Percentiles rank a stretch among this genome's conserved stretches.
Evolutionary conservation across 2,329 filamentous ascomycete species (phyloP).

Genomic region (Epichloe gansuensis): DNA sequence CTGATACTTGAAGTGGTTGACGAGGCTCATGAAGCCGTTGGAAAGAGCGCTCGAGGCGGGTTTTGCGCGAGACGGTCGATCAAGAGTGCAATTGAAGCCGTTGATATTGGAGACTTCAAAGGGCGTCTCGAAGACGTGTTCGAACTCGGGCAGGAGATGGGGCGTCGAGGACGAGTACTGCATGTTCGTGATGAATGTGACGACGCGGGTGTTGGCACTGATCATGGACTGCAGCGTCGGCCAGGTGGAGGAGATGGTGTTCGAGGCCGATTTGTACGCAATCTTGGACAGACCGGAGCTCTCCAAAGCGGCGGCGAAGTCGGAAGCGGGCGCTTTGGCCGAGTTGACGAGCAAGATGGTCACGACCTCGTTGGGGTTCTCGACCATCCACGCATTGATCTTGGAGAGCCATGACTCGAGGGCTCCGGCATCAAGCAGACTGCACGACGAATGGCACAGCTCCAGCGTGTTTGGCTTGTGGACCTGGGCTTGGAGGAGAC

Average conservation of each 20-base stretch:
- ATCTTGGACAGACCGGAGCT: conserved; percentile 46
- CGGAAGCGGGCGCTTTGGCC: conserved; percentile 40
- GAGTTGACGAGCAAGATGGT: conserved; percentile 63
- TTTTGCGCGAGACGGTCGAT: conserved; percentile 45
- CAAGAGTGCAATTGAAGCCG: conserved; percentile 60
- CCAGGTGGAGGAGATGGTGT: conserved; percentile 39
- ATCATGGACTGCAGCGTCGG: conserved; percentile 63
- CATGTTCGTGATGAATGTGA: conserved; percentile 54
- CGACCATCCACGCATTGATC: conserved; percentile 57
- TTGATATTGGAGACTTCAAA: conserved; percentile 49
- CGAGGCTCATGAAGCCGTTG: conserved; percentile 51
- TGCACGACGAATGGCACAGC: conserved; percentile 59
- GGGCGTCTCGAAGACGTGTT: conserved; percentile 58
- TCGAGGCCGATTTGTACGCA: conserved; percentile 42
- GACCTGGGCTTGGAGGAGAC: conserved; percentile 59
- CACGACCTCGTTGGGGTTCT: conserved; percentile 60
- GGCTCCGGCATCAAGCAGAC: conserved; percentile 54
- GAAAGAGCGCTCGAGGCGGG: conserved; percentile 39
- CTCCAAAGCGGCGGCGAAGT: conserved; percentile 42
- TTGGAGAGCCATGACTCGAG: conserved; percentile 49
- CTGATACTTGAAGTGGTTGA: conserved; percentile 71
- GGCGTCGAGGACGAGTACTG: conserved; percentile 29
- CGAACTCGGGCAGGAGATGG: conserved; percentile 51
- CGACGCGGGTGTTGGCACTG: conserved; percentile 46
- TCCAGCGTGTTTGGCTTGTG: conserved; percentile 49